phyloP scores from a whole-genome alignment of 257 asterid species.

The Solanum lycopersicoides region DNA sequence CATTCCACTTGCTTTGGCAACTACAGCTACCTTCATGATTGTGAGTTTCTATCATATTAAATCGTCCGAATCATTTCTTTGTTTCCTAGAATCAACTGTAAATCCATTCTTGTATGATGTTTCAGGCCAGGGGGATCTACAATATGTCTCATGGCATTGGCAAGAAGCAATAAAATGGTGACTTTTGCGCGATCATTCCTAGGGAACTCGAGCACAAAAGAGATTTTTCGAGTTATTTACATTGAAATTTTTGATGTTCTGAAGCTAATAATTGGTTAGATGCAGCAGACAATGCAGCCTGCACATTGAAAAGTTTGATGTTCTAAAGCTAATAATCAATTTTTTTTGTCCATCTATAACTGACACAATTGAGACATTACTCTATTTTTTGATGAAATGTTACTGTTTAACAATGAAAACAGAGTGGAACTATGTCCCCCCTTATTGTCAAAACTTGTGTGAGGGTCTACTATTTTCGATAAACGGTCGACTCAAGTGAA shows the following conservation, averaged over 20 bases:
- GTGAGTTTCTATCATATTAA: conserved; percentile 29
- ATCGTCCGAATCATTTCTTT: background rate
- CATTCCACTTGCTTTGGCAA: conserved; percentile 63
- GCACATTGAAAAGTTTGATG: background rate
- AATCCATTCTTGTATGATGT: background rate
- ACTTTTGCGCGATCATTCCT: background rate
- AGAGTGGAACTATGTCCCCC: background rate
- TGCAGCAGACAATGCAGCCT: background rate
- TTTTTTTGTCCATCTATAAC: background rate
- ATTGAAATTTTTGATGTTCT: background rate
- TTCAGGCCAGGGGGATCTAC: conserved; percentile 69
- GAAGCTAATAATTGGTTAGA: background rate
- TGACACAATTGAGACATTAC: background rate
- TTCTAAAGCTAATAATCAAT: background rate
- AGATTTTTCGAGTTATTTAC: background rate
- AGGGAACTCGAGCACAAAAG: background rate
- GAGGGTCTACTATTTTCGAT: background rate
- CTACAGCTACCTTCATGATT: conserved; percentile 36
- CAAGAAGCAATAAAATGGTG: conserved; percentile 51
- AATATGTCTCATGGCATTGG: conserved; percentile 81
- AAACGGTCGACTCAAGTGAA: no score
- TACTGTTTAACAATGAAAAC: background rate
- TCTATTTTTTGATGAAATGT: background rate
- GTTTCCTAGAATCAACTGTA: background rate
- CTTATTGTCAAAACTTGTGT: background rate